These are phyloP conservation scores for Xylaria nigripes DNA, from an alignment of 495 filamentous ascomycete genomes.

Conservation along the genomic window DNA sequence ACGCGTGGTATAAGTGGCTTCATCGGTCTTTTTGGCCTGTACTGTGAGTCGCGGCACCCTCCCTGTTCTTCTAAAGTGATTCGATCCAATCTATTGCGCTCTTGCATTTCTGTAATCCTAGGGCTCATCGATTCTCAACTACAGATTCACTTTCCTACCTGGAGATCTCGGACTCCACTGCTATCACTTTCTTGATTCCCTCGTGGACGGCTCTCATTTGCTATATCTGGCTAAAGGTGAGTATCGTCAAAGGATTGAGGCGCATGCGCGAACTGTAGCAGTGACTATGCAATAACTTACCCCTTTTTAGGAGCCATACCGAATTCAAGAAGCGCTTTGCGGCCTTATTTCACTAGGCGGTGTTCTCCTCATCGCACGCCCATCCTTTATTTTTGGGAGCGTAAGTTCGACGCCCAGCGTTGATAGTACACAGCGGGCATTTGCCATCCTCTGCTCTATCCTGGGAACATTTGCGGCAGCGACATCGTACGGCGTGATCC, in stretches of 20 bases:
- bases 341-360: slow-evolving; percentile 61
- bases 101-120: not conserved
- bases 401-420: not conserved
- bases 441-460: slow-evolving; percentile 58
- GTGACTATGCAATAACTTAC: not conserved
- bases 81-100: not conserved
- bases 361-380: slow-evolving; percentile 70
- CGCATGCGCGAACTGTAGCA: too few species aligned
- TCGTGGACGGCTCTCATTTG: slow-evolving; percentile 69
- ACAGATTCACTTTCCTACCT: slow-evolving; percentile 68
- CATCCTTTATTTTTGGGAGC: slow-evolving; percentile 42
- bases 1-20: slow-evolving; percentile 61
- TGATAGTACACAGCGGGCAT: slow-evolving; percentile 44
- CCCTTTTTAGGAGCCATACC: slow-evolving; percentile 51
- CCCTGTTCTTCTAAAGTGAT: not conserved
- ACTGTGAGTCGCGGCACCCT: slow-evolving; percentile 41
- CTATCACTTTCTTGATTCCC: slow-evolving; percentile 71
- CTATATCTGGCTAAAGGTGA: slow-evolving; percentile 43
- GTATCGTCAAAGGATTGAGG: slow-evolving; percentile 11
- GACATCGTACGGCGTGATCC: slow-evolving; percentile 64
- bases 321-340: slow-evolving; percentile 57
- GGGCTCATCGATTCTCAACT: not conserved
- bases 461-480: slow-evolving; percentile 66
- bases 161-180: slow-evolving; percentile 70
- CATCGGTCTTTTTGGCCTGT: slow-evolving; percentile 65